phyloP scores from a whole-genome alignment of 169 alveolate genomes.

The Neospora caninum region DNA sequence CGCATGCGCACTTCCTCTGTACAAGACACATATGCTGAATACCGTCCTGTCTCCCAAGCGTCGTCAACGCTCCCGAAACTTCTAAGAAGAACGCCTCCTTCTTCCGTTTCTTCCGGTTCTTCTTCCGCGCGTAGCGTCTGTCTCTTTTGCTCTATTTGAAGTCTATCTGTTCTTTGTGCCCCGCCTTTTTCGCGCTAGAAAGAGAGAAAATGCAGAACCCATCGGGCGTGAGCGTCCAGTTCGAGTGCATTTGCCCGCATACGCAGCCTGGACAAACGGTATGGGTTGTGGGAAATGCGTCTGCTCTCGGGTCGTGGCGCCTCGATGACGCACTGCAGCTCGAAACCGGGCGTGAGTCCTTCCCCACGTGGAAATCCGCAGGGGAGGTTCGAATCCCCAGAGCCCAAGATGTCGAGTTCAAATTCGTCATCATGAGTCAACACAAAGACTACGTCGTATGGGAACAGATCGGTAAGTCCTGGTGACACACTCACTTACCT shows the following conservation, averaged over 20 bases:
- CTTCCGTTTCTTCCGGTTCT: too few species aligned
- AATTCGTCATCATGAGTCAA: constrained; percentile 36
- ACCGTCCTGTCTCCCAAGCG: too few species aligned
- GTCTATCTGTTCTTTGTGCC: too few species aligned
- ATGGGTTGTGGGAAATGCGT: neutral
- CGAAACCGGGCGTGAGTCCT: neutral
- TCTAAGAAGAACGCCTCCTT: too few species aligned
- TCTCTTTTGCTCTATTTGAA: too few species aligned
- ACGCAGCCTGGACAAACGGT: constrained; percentile 32
- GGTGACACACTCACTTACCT: neutral
- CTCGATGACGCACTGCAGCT: neutral
- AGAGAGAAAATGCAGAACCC: neutral
- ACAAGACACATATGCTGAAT: too few species aligned
- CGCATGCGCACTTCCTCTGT: too few species aligned
- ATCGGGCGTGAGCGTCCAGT: neutral
- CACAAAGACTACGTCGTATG: constrained; percentile 8
- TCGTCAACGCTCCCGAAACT: too few species aligned
- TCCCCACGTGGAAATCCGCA: neutral
- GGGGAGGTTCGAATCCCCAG: neutral
- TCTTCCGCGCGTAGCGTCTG: too few species aligned
- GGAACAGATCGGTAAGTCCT: constrained; percentile 21
- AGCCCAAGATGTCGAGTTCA: constrained; percentile 6
- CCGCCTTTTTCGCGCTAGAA: too few species aligned
- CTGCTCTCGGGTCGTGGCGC: neutral
- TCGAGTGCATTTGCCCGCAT: constrained; percentile 21